Conservation (phyloP, 176 grass and related monocot species). For the Secale cereale region DNA sequence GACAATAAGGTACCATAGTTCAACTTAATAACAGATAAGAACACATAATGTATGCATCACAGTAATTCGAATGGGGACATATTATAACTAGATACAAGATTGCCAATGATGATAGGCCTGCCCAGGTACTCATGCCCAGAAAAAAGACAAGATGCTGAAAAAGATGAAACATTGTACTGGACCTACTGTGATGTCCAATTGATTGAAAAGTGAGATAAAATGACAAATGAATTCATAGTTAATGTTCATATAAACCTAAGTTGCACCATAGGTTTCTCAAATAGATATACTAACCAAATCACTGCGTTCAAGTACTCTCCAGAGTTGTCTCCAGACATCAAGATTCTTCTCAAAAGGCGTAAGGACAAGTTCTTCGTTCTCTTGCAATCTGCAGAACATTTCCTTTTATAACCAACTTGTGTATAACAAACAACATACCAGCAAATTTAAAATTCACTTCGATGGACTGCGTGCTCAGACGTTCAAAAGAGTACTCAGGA, state of each 20-base stretch:
- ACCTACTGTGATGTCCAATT: not conserved
- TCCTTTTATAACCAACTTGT: not conserved
- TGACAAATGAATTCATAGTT: conserved; percentile 12
- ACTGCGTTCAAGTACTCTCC: conserved; percentile 93
- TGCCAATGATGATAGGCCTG: not conserved
- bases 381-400: conserved; percentile 45
- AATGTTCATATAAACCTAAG: conserved; percentile 27
- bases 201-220: not conserved
- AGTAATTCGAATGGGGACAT: not conserved
- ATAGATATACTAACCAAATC: conserved; percentile 61
- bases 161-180: not conserved
- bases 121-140: not conserved
- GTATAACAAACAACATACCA: not conserved
- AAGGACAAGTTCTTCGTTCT: conserved; percentile 84
- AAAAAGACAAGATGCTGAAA: not conserved
- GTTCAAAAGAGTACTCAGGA: not conserved
- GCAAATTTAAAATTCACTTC: not conserved
- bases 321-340: conserved; percentile 98
- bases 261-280: not conserved
- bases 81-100: not conserved
- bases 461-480: not conserved
- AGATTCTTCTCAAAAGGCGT: conserved; percentile 98
- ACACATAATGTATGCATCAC: not conserved
- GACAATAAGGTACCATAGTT: not conserved
- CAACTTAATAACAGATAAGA: not conserved